Conservation (phyloP, 2,329 filamentous ascomycete species). For the Fusarium humuli region DNA sequence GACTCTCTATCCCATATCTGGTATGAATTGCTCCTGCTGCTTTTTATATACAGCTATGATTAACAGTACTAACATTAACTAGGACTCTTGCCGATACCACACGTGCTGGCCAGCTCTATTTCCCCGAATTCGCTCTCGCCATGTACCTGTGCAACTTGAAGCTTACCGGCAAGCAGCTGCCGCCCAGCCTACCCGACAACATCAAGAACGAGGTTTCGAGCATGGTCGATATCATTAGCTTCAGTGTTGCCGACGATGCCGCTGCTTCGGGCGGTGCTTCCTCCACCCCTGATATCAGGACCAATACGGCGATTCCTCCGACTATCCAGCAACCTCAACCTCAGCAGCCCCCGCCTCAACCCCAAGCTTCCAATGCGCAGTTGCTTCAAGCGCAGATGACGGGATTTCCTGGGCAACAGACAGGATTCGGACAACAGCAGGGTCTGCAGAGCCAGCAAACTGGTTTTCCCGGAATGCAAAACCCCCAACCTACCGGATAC, state of each 20-base stretch:
- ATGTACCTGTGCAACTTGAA: slow-evolving; percentile 99
- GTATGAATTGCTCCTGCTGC: slow-evolving; percentile 58
- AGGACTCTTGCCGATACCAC: slow-evolving; percentile 96
- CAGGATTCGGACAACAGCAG: slow-evolving; percentile 68
- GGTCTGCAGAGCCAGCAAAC: slow-evolving; percentile 76
- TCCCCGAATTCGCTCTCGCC: slow-evolving; percentile 95
- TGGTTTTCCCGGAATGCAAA: slow-evolving; percentile 72
- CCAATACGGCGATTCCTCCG: slow-evolving; percentile 62
- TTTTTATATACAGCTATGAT: background rate
- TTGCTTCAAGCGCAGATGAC: slow-evolving; percentile 75
- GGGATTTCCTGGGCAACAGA: slow-evolving; percentile 70
- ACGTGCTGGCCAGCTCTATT: slow-evolving; percentile 93
- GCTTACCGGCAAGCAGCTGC: slow-evolving; percentile 86
- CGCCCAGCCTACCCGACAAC: slow-evolving; percentile 79
- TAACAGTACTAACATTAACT: slow-evolving; percentile 31
- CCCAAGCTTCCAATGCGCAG: slow-evolving; percentile 78
- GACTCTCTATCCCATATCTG: slow-evolving; percentile 93
- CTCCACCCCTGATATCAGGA: slow-evolving; percentile 70
- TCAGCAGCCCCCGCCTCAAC: slow-evolving; percentile 78
- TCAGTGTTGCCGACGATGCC: slow-evolving; percentile 83
- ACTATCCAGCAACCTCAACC: slow-evolving; percentile 77
- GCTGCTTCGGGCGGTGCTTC: slow-evolving; percentile 65
- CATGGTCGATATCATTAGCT: slow-evolving; percentile 99
- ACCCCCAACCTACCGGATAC: slow-evolving; percentile 81
- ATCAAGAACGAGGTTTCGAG: slow-evolving; percentile 97